Evolutionary conservation across 1,284 basidiomycete species (phyloP).

Genomic region (Takashimella tepidaria): DNA sequence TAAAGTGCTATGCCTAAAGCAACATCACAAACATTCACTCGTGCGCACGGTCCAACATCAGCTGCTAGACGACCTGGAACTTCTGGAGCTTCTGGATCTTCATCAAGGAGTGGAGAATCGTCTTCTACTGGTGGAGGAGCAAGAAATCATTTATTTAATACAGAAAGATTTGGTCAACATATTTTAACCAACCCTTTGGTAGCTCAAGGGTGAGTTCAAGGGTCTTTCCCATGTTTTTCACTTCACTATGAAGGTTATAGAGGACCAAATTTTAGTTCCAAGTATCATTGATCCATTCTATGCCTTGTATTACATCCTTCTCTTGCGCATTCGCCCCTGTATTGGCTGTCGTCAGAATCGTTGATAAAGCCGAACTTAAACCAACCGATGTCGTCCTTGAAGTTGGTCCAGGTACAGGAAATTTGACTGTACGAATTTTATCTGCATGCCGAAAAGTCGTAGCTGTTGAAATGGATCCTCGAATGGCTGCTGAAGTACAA

Average conservation of each 20-base stretch:
- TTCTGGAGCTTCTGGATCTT: conserved; percentile 11
- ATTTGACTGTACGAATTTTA: conserved; percentile 88
- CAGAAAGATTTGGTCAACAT: conserved; percentile 91
- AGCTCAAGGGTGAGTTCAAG: conserved; percentile 63
- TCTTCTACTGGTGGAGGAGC: conserved; percentile 49
- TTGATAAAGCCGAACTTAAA: conserved; percentile 83
- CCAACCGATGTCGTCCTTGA: conserved; percentile 95
- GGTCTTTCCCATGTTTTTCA: conserved; percentile 1
- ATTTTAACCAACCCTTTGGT: conserved; percentile 92
- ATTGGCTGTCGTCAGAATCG: conserved; percentile 56
- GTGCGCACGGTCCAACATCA: conserved; percentile 63
- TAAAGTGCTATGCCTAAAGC: conserved; percentile 80
- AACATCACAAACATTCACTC: conserved; percentile 72
- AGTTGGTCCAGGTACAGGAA: conserved; percentile 97
- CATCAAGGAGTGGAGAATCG: conserved; percentile 51
- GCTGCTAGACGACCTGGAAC: conserved; percentile 29
- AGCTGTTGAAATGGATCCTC: conserved; percentile 97
- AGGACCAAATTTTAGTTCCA: too few species aligned
- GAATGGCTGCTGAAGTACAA: conserved; percentile 96
- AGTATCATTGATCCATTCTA: too few species aligned
- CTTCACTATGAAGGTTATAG: background rate
- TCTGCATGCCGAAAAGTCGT: conserved; percentile 89
- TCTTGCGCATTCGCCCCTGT: background rate
- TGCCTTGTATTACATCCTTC: too few species aligned
- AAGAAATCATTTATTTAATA: conserved; percentile 85